Conservation (phyloP, 768 basidiomycete species). For the Pleurotus giganteus region DNA sequence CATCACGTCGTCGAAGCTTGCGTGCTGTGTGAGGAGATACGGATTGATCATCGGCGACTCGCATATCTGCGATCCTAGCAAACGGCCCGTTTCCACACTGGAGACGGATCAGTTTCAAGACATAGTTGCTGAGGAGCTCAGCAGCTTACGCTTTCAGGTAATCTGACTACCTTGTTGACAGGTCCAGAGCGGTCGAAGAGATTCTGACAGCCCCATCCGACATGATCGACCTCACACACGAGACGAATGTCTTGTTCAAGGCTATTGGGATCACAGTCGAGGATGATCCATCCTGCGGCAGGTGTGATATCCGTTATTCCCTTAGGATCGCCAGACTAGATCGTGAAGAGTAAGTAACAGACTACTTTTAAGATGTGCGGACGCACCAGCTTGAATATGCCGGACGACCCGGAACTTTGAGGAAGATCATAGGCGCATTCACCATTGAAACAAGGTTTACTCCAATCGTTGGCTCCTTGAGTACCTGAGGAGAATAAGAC, state of each 20-base stretch:
- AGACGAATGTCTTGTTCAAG: slow-evolving; percentile 3
- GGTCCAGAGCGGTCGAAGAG: slow-evolving; percentile 36
- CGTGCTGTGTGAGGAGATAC: neutral
- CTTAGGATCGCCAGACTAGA: neutral
- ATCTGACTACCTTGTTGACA: slow-evolving; percentile 47
- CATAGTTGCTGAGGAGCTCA: neutral
- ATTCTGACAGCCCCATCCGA: slow-evolving; percentile 34
- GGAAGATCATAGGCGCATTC: slow-evolving; percentile 21
- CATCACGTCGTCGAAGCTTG: neutral
- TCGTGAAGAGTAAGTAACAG: neutral
- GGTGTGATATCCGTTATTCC: slow-evolving; percentile 6
- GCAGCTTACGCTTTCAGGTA: slow-evolving; percentile 47
- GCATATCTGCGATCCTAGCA: neutral
- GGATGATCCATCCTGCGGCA: neutral
- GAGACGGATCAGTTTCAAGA: neutral
- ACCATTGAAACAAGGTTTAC: slow-evolving; percentile 22
- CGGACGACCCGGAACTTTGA: neutral
- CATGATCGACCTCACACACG: neutral
- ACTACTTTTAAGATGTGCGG: neutral
- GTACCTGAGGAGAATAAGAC: neutral
- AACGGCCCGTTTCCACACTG: neutral
- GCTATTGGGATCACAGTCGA: slow-evolving; percentile 5
- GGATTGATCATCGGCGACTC: neutral
- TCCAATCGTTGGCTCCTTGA: slow-evolving; percentile 20
- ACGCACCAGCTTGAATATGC: neutral